Base-by-base conservation (phyloP, 129 eudicot genomes). In the Tagetes erecta region DNA sequence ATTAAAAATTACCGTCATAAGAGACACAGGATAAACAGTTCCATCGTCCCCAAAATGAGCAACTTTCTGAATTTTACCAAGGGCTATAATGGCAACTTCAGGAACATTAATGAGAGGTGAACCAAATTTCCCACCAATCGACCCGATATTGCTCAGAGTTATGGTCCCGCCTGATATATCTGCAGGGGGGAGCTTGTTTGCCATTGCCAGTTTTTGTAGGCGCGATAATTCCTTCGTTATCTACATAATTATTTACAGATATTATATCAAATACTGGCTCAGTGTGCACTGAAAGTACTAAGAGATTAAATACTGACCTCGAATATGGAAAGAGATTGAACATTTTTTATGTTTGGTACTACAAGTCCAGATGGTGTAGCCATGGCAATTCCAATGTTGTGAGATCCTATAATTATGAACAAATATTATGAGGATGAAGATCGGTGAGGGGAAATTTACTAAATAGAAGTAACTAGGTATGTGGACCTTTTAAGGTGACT, bases 71-170 rank as follows among this genome's bases (percentile, higher is more conserved):
- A 88, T 73, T 56, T 84, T 81, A 8, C 99, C 99, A 53, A 94
- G 79, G 37, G 99, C 99, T 47, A 94, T 88, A 49, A 94, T 94
- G 73, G 93, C 87, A 77, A 91, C 96, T 84, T 94, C 99, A 56
- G 99, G 99, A n/a, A 74, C 82, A 64, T 94, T 94, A 46, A 94
- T 81, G 39, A 94, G 91, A 3, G 97, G 97, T 59, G 99, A 90
- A 76, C 99, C 99, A 74, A 88, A 94, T 68, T 94, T 94, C 66
- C 99, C 99, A 70, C 96, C 99, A 76, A 94, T 90, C 31, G 97
- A 88, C 37, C 99, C 99, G 6, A 94, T 94, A 76, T 94, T 94
- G 82, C 99, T 91, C 53, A 94, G 50, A 13, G 99, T 94, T 78
- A 94, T 86, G 30, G 97, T 88, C 70, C 99, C 97, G 30, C 93